Percentiles rank a stretch among this genome's conserved stretches.
These are phyloP conservation scores for Fusarium brachygibbosum DNA, from an alignment of 2,329 filamentous ascomycete genomes.

Conservation along the genomic window DNA sequence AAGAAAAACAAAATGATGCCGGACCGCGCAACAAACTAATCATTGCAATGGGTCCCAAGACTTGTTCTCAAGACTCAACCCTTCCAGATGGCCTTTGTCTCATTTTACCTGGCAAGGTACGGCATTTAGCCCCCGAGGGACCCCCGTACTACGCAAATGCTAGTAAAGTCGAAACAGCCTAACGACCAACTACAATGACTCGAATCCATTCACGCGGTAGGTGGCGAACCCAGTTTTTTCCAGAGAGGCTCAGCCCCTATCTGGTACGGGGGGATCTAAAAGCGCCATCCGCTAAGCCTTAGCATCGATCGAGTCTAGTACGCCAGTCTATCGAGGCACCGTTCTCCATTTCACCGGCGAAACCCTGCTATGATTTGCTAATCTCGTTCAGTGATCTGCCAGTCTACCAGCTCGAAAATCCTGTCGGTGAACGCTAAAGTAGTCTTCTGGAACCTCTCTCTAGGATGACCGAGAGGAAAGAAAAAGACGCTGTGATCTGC, in stretches of 20 bases:
- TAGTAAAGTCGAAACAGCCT: not conserved
- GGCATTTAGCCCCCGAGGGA: not conserved
- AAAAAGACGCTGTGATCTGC: not conserved
- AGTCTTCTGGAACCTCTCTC: conserved; percentile 1
- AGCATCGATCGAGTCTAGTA: not conserved
- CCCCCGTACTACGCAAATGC: not conserved
- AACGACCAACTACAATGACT: not conserved
- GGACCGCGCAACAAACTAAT: not conserved
- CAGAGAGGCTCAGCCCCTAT: not conserved
- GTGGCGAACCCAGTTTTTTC: not conserved
- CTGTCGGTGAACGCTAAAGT: not conserved
- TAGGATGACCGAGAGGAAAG: not conserved
- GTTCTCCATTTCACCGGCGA: not conserved
- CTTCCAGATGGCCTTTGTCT: not conserved
- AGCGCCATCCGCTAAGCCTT: conserved; percentile 4
- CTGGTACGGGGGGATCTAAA: conserved; percentile 1
- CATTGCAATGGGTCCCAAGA: not conserved
- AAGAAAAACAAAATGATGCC: not conserved
- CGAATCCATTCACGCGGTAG: not conserved
- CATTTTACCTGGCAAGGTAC: not conserved
- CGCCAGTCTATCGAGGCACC: not conserved
- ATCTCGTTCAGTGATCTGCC: not conserved
- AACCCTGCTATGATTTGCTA: not conserved
- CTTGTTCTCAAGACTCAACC: not conserved
- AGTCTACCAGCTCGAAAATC: not conserved